A percentile compares a stretch with the other conserved stretches of the same genome.
These are phyloP conservation scores for Symbiotaphrina buchneri DNA, from an alignment of 495 filamentous ascomycete species.

Conservation along the genomic window DNA sequence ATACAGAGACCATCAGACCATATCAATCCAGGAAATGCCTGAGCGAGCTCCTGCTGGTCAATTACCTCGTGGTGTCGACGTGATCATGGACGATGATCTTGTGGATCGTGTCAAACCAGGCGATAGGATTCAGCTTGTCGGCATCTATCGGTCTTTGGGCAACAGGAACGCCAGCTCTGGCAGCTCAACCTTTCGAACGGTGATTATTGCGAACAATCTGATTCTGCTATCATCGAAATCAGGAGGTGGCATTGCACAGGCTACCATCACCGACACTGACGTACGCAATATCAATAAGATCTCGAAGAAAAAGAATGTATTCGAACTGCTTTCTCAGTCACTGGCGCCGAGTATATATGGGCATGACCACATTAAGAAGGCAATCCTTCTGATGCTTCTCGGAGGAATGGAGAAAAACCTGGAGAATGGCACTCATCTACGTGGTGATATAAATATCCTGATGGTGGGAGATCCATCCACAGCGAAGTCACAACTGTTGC, in stretches of 20 bases:
- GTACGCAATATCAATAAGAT: constrained; percentile 98
- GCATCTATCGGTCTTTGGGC: constrained; percentile 79
- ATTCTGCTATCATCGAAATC: constrained; percentile 91
- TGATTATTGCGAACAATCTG: constrained; percentile 86
- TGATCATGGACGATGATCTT: constrained; percentile 90
- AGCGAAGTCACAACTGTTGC: constrained; percentile 90
- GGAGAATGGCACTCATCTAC: constrained; percentile 91
- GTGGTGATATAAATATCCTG: constrained; percentile 97
- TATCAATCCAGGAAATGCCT: constrained; percentile 99
- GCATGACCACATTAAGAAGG: constrained; percentile 96
- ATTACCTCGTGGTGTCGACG: constrained; percentile 90
- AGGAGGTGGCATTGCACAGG: constrained; percentile 79
- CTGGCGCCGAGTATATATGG: constrained; percentile 96
- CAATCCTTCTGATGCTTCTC: constrained; percentile 91
- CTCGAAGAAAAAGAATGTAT: constrained; percentile 83
- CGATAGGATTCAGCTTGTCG: constrained; percentile 87
- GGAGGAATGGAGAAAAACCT: constrained; percentile 97
- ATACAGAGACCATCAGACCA: constrained; percentile 91
- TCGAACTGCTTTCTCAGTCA: constrained; percentile 85
- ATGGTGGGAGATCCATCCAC: constrained; percentile 99
- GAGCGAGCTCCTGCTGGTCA: constrained; percentile 91
- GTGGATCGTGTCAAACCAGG: constrained; percentile 91
- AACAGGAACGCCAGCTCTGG: constrained; percentile 77
- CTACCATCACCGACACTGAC: constrained; percentile 88
- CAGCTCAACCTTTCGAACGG: constrained; percentile 78